Base-by-base conservation (phyloP, 2,329 filamentous ascomycete species). In the Aureobasidium vineae region DNA sequence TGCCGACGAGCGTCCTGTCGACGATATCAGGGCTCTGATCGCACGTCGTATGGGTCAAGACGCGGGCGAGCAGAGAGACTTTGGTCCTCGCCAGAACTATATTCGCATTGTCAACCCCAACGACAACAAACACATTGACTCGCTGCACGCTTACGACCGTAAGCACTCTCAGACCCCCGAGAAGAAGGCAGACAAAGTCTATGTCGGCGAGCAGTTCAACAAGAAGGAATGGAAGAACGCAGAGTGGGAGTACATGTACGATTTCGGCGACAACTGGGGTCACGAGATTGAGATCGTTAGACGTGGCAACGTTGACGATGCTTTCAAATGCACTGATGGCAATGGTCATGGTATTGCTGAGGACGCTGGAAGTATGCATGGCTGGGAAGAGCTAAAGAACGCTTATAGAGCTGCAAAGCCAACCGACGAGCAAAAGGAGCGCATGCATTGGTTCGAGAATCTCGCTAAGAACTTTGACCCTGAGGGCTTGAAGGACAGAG, bases 301-400 rank as follows among this genome's bases (percentile, higher is more conserved):
- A 3, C 68, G 69, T 10, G 67, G 66, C 64, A 13, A 72, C 63
- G 19, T 64, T 26, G 49, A 64, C n/a, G 31, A 50, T 11, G 45
- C 60, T 8, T 72, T 75, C 45, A 28, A 67, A 2, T 75, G 74
- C 63, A 36, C 73, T 1, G 72, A 73, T 8, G 74, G 73, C 0
- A 64, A 71, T 33, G 74, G 73, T 2, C 73, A 77, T 67, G 54
- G 59, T 10, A 70, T 73, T 31, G 72, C 74, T 21, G 76, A 78
- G 68, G 75, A 77, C 63, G 71, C 70, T 13, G 75, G 75, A 11
- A 65, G 72, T 5, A 19, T 33, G 2, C 15, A 4, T 16, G 75
- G 74, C 11, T 78, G 76, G 75, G 60, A 72, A 36, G 68, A 70
- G 41, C 54, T 78, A 16, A 72, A 73, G 61, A 70, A 70, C 15